phyloP scores from a whole-genome alignment of 331 rosid species.

The Malus hybrid region DNA sequence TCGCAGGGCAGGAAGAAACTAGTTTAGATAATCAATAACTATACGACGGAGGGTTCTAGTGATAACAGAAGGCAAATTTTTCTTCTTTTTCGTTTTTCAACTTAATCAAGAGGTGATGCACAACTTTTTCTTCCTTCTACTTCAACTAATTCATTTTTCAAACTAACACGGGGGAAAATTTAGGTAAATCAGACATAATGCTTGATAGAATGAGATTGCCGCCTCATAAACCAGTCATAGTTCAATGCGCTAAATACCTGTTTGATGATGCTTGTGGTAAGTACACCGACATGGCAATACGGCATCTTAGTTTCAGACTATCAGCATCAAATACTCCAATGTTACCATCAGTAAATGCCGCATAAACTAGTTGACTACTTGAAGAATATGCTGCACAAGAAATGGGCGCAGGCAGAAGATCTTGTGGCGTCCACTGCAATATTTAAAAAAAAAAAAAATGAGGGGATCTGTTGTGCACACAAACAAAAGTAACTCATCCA shows the following conservation, averaged over 20 bases:
- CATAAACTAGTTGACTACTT: slow-evolving; percentile 18
- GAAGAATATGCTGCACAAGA: slow-evolving; percentile 16
- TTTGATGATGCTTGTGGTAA: slow-evolving; percentile 8
- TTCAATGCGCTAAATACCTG: not conserved
- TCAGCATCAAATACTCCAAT: slow-evolving; percentile 17
- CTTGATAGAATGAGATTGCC: not conserved
- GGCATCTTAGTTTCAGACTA: slow-evolving; percentile 20
- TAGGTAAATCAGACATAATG: not conserved
- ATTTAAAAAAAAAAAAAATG: not conserved
- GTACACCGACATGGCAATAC: slow-evolving; percentile 12
- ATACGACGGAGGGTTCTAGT: not conserved
- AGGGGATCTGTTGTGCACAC: not conserved
- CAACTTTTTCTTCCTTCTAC: not conserved
- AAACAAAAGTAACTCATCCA: slow-evolving; percentile 3
- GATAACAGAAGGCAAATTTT: not conserved
- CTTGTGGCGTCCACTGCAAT: slow-evolving; percentile 19
- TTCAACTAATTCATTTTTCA: too few relatives aligned
- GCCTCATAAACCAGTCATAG: not conserved
- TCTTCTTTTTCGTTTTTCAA: not conserved
- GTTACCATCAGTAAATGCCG: slow-evolving; percentile 9
- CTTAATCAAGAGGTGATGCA: not conserved
- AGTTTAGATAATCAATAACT: not conserved
- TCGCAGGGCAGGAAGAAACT: not conserved
- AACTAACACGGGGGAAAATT: not conserved
- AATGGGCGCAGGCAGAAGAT: slow-evolving; percentile 12